These are phyloP conservation scores for Epichloe bromicola DNA, from an alignment of 2,329 filamentous ascomycete species.

Conservation along the genomic window DNA sequence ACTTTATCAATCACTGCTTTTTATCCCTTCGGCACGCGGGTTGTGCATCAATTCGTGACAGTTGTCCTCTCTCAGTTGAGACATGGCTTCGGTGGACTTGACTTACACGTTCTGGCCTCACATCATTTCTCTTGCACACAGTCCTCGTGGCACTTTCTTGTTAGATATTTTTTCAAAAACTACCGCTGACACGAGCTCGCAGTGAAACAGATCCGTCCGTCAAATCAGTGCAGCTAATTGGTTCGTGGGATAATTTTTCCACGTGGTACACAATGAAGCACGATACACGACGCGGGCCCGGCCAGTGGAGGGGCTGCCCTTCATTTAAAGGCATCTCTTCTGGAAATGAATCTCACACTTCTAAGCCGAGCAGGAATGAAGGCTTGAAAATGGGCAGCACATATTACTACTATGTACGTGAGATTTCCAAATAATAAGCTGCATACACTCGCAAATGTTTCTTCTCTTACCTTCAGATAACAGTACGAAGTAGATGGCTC, in stretches of 20 bases:
- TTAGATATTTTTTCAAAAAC: too few relatives aligned
- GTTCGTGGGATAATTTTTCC: conserved; percentile 92
- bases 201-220: conserved; percentile 49
- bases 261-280: conserved; percentile 68
- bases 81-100: neutral
- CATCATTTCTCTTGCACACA: neutral
- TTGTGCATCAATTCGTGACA: neutral
- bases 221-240: conserved; percentile 64
- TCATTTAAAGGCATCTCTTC: conserved; percentile 75
- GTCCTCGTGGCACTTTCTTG: neutral
- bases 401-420: conserved; percentile 88
- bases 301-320: conserved; percentile 80
- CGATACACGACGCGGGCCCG: conserved; percentile 59
- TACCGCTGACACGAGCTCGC: conserved; percentile 13
- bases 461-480: neutral
- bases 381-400: conserved; percentile 84
- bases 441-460: neutral
- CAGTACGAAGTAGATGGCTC: conserved; percentile 76
- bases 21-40: neutral
- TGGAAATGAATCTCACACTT: conserved; percentile 48
- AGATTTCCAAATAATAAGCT: neutral
- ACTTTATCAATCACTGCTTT: neutral
- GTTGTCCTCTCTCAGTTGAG: neutral
- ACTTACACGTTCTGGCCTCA: neutral
- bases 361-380: conserved; percentile 46